These are phyloP conservation scores for Cardamine resedifolia DNA, from an alignment of 345 rosid species.

Conservation along the genomic window DNA sequence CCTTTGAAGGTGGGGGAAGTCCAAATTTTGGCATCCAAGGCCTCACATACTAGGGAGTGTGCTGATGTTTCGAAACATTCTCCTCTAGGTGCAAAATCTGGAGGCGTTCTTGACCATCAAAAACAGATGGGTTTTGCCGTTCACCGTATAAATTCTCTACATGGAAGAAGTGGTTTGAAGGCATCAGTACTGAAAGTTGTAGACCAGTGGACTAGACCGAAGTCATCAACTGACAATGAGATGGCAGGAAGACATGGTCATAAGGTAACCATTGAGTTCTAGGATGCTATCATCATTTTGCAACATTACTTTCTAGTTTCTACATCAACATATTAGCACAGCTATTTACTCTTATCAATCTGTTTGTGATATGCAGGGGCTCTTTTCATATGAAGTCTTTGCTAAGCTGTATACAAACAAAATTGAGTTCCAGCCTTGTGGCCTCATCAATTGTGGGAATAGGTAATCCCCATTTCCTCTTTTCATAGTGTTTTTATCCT, in stretches of 20 bases:
- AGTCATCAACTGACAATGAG: constrained; percentile 47
- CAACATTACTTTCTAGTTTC: neutral
- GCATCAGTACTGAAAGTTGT: constrained; percentile 62
- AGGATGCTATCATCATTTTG: constrained; percentile 3
- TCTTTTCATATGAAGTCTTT: constrained; percentile 79
- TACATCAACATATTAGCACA: constrained; percentile 9
- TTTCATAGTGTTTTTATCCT: neutral
- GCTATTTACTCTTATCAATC: constrained; percentile 13
- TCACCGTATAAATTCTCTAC: constrained; percentile 39
- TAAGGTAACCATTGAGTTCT: constrained; percentile 53
- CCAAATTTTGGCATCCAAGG: constrained; percentile 34
- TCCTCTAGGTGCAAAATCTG: constrained; percentile 41
- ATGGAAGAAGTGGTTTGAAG: constrained; percentile 50
- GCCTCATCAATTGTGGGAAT: constrained; percentile 88
- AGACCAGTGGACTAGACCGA: constrained; percentile 66
- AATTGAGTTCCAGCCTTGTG: constrained; percentile 75
- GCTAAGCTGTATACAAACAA: constrained; percentile 73
- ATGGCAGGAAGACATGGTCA: constrained; percentile 51
- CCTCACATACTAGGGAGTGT: constrained; percentile 36
- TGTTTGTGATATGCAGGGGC: constrained; percentile 54
- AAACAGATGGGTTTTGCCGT: constrained; percentile 36
- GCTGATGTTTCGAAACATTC: constrained; percentile 34
- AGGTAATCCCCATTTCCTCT: constrained; percentile 49
- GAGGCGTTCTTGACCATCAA: constrained; percentile 40
- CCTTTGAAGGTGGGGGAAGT: constrained; percentile 41